A percentile compares a stretch with the other conserved stretches of the same genome.
Conservation (phyloP, 495 filamentous ascomycete species). For the Neurospora sp. region DNA sequence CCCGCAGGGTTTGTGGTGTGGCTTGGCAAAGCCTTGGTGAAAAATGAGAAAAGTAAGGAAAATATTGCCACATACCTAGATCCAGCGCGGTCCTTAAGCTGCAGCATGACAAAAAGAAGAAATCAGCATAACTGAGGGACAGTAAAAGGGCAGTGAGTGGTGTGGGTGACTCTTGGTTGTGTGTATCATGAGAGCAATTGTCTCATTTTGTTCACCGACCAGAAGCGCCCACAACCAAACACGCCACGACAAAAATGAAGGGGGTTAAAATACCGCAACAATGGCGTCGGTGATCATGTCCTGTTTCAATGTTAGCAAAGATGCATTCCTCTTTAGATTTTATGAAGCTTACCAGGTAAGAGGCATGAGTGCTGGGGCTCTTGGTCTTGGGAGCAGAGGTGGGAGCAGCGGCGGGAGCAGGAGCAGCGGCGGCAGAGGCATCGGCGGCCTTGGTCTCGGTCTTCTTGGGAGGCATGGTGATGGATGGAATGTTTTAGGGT, state of each 20-base stretch:
- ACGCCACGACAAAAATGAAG: constrained; percentile 31
- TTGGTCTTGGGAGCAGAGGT: constrained; percentile 11
- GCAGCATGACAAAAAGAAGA: constrained; percentile 17
- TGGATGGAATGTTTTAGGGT: constrained; percentile 12
- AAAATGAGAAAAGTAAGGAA: constrained; percentile 1
- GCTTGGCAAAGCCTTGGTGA: constrained; percentile 4
- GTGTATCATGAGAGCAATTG: constrained; percentile 11
- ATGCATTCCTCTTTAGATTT: constrained; percentile 11
- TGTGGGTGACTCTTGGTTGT: constrained; percentile 3
- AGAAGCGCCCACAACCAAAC: constrained; percentile 12
- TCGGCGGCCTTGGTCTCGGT: constrained; percentile 21
- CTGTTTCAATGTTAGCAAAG: constrained; percentile 34
- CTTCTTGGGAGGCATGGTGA: constrained; percentile 60
- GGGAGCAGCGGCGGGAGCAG: not conserved
- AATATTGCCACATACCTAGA: constrained; percentile 42
- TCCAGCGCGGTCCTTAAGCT: constrained; percentile 60
- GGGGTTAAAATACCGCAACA: constrained; percentile 47
- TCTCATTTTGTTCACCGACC: constrained; percentile 14
- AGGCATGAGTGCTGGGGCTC: constrained; percentile 36
- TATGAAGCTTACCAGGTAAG: constrained; percentile 45
- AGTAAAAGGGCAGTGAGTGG: not conserved
- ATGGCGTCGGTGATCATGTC: constrained; percentile 64
- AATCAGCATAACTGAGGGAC: constrained; percentile 32
- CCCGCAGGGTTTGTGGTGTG: not conserved
- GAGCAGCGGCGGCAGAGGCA: not conserved